Base-by-base conservation (phyloP, 345 rosid genomes). In the Sonneratia caseolaris region DNA sequence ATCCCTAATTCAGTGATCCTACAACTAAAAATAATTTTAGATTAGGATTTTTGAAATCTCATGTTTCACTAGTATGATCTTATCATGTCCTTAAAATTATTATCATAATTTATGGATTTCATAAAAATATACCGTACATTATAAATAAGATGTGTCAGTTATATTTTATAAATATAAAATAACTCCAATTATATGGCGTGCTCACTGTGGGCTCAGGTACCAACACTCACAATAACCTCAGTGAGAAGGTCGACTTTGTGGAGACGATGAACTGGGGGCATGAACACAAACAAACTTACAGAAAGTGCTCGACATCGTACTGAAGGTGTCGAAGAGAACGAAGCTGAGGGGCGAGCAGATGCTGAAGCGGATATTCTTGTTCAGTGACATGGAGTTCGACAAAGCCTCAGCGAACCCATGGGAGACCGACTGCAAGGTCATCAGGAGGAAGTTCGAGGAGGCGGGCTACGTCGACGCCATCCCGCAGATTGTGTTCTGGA, bases 371-470 rank as follows among this genome's bases (percentile, higher is more conserved):
- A 76, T 85, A 48, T 85, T 87, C 66, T 87, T 89, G 59, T 91
- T 88, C 62, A 88, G 88, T 37, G 91, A 83, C 71, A 91, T 91
- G 94, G 92, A 86, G 8, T 91, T 87, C 35, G 86, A 86, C 70
- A 0, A 70, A 68, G 91, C 86, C 0, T 79, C 84, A 0, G 3
- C 12, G 0, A 68, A n/a, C 55, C 74, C 4, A 1, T 81, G 86
- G 90, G 96, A 84, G 68, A 86, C 87, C 0, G 83, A 88, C 68
- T 71, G 84, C 35, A 66, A 84, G 36, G 73, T 42, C 14, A 86
- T 87, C 5, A 70, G 1, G 69, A 86, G 71, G 69, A 91, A 89
- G 70, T 85, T 37, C 13, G 59, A 19, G 9, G 73, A 81, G 73
- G 78, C 76, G 37, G 92, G 91, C 18, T 87, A 84, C 42, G 83